Evolutionary conservation across 2,329 filamentous ascomycete species (phyloP).

Genomic region (Capronia epimyces): DNA sequence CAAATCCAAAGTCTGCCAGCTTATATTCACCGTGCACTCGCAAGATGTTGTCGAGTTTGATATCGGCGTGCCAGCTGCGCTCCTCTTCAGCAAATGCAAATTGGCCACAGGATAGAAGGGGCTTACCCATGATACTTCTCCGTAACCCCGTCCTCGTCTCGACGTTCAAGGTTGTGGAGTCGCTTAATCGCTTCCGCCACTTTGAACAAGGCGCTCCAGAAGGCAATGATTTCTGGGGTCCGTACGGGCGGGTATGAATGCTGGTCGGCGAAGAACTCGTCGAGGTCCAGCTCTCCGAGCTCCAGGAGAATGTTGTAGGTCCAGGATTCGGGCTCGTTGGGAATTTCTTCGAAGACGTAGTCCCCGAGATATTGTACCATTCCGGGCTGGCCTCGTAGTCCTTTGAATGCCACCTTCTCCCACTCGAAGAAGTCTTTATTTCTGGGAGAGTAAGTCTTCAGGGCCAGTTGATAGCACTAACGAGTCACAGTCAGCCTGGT

Average conservation of each 20-base stretch:
- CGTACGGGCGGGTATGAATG: background rate
- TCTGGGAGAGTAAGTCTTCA: background rate
- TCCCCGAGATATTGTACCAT: conserved; percentile 3
- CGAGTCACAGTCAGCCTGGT: background rate
- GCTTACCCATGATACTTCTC: background rate
- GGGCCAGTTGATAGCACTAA: conserved; percentile 1
- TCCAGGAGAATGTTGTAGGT: conserved; percentile 2
- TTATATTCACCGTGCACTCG: background rate
- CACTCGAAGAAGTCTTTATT: background rate
- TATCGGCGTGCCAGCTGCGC: conserved; percentile 3
- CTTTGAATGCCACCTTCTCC: background rate
- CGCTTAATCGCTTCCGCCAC: background rate
- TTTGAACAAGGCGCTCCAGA: background rate
- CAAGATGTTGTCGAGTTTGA: conserved; percentile 4
- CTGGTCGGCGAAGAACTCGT: background rate
- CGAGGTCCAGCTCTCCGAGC: conserved; percentile 1
- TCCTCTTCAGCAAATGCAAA: background rate
- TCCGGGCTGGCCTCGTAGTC: background rate
- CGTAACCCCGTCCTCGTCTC: background rate
- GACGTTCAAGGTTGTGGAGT: background rate
- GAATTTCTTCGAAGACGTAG: background rate
- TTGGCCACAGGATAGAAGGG: background rate
- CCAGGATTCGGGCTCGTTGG: no score
- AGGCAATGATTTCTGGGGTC: background rate
- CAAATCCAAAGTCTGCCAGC: background rate